Evolutionary conservation across 169 alveolate species (phyloP), one percentile per base, ranked within the genome.

Genomic region (Plasmodium ovale): DNA sequence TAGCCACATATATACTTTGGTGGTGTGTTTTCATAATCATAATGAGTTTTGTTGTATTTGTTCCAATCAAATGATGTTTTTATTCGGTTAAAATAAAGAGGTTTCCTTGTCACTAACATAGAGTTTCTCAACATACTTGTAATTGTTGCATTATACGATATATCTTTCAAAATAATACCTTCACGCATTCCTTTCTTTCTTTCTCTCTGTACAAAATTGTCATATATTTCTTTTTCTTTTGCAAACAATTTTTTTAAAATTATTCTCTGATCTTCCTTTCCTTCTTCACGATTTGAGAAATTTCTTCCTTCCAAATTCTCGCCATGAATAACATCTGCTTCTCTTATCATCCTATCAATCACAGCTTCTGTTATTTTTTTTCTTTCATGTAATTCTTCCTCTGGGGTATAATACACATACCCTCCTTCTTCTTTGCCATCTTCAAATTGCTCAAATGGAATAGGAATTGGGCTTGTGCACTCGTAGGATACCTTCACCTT

Each of bases 11-110:
- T 97, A 21, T 94, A 93, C 92, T 98, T 98, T 0, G 99, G 99
- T 0, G 99, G 99, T 12, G 99, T 98, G 91, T 98, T 98, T 88
- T 97, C 98, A 72, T 94, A 94, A 88, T 98, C 99, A 95, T 96
- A 98, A 93, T 98, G 99, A 21, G 98, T 97, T 93, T 95, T 96
- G 93, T 98, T 98, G 95, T 98, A 97, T 87, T 96, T 97, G 94
- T 96, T 98, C 99, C 99, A 98, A 72, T 98, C 99, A 84, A 93
- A 98, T 5, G 99, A 98, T 37, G 98, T 94, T 90, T 96, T 97
- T 51, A 98, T 98, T 82, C 99, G 93, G 82, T 97, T 98, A 92
- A 96, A 97, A 94, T 95, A 98, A 59, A 97, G 94, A 1, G 99
- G 99, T 91, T 94, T 95, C 27, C 94, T 88, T 72, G 92, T 42